Evolutionary conservation across 1,284 basidiomycete genomes (phyloP).

Genomic region (Ceratorhiza oryzae-sativae): DNA sequence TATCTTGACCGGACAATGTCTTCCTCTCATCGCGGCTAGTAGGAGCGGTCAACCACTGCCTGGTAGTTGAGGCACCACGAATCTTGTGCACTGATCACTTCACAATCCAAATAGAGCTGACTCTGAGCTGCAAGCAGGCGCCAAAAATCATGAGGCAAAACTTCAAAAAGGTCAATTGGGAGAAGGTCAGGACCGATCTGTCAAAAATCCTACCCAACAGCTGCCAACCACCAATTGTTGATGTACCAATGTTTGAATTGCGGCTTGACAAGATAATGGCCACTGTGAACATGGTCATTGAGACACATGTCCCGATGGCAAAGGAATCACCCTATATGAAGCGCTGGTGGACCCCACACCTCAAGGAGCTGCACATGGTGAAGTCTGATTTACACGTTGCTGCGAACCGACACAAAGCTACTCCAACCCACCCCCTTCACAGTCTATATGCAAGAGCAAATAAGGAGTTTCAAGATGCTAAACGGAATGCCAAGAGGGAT

Average conservation of each 20-base stretch:
- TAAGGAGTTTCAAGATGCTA: neutral
- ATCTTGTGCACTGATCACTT: slow-evolving; percentile 39
- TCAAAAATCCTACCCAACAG: neutral
- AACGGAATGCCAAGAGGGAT: slow-evolving; percentile 3
- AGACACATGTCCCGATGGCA: slow-evolving; percentile 14
- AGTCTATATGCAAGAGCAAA: neutral
- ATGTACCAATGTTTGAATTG: neutral
- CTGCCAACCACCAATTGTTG: neutral
- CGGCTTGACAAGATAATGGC: slow-evolving; percentile 18
- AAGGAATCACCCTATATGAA: slow-evolving; percentile 7
- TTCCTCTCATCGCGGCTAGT: neutral
- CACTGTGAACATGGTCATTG: neutral
- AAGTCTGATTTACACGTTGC: slow-evolving; percentile 14
- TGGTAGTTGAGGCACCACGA: neutral
- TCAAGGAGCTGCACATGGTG: slow-evolving; percentile 29
- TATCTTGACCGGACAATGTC: slow-evolving; percentile 21
- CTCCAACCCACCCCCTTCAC: neutral
- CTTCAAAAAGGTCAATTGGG: slow-evolving; percentile 34
- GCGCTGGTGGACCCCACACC: slow-evolving; percentile 37
- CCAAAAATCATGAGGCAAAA: neutral
- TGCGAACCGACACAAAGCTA: slow-evolving; percentile 7
- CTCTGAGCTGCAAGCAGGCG: neutral
- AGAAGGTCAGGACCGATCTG: neutral
- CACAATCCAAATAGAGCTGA: slow-evolving; percentile 13
- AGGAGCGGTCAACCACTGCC: neutral